These are phyloP conservation scores for Gossypium aridum DNA, from an alignment of 441 rosid genomes.

Conservation along the genomic window DNA sequence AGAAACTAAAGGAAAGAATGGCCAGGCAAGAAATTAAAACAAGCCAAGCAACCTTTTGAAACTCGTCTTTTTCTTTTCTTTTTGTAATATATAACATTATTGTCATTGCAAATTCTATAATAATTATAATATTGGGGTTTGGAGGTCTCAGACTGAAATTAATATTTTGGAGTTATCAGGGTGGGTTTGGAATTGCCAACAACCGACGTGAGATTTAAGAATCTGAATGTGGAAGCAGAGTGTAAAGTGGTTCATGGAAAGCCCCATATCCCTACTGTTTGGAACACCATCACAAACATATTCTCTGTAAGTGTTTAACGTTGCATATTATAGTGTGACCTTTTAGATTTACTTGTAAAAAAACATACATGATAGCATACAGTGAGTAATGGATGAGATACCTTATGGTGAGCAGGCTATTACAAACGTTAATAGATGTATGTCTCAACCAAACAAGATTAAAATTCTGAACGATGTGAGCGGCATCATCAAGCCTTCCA, in stretches of 20 bases:
- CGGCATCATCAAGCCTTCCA: constrained; percentile 37
- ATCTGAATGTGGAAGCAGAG: constrained; percentile 21
- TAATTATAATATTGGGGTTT: background rate
- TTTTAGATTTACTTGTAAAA: background rate
- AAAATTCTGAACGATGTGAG: constrained; percentile 27
- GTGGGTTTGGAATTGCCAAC: constrained; percentile 21
- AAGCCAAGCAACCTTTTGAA: background rate
- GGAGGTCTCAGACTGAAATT: background rate
- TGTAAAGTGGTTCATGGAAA: constrained; percentile 25
- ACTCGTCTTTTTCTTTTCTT: background rate
- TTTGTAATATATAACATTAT: background rate
- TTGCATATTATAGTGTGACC: constrained; percentile 1
- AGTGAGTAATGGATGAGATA: too few species aligned
- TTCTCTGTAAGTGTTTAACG: constrained; percentile 4
- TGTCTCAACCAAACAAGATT: constrained; percentile 9
- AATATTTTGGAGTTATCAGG: background rate
- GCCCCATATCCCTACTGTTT: constrained; percentile 19
- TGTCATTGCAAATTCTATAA: background rate
- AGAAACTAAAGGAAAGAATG: constrained; percentile 25
- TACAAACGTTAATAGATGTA: constrained; percentile 10
- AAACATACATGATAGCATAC: too few species aligned
- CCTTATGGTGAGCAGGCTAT: constrained; percentile 14
- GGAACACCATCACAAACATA: constrained; percentile 10
- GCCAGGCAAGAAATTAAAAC: constrained; percentile 18
- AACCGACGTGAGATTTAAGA: constrained; percentile 18